Base-by-base conservation (phyloP, 148 eudicot genomes). In the Vaccinium corymbosum region DNA sequence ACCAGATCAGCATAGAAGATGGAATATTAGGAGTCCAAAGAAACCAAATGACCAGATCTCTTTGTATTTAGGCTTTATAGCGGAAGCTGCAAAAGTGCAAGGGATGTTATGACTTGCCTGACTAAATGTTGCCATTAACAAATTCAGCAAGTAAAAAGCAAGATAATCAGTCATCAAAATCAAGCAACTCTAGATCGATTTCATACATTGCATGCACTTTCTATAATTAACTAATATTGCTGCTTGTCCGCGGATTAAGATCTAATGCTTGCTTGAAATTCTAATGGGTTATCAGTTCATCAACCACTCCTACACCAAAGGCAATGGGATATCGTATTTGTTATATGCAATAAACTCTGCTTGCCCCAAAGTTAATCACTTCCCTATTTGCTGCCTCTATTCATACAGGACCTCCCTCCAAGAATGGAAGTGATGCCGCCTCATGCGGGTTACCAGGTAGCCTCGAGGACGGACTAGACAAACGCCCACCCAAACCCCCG, bases 31-130 rank as follows among this genome's bases (percentile, higher is more conserved):
- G 51, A 87, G 80, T 71, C 77, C 87, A n/a, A 55, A 66, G 25
- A 85, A 10, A 59, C 32, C 25, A 38, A 84, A 56, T 53, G 75
- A 56, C 76, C 80, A 75, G 29, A 64, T 64, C 29, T 22, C 32
- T 64, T 64, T 22, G 32, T n/a, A 78, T 78, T 80, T 64, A 64
- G 76, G 73, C 70, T 49, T 49, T 70, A 38, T 51, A 51, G 50
- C 81, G 64, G 64, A 78, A 81, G 84, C 88, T 88, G 88, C 86
- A 84, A 78, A 74, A 81, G 76, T 2, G 42, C 19, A 1, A 22
- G 19, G 29, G 15, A 61, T 32, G 56, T 83, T 56, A 66, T 11
- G 35, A 57, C 13, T 66, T 66, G 12, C 14, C 17, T 50, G 82
- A 10, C 71, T 27, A 6, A 52, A 42, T 8, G n/a, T 22, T 9